Base-by-base conservation (phyloP, 2,329 filamentous ascomycete genomes). In the Pseudonectria foliicola region DNA sequence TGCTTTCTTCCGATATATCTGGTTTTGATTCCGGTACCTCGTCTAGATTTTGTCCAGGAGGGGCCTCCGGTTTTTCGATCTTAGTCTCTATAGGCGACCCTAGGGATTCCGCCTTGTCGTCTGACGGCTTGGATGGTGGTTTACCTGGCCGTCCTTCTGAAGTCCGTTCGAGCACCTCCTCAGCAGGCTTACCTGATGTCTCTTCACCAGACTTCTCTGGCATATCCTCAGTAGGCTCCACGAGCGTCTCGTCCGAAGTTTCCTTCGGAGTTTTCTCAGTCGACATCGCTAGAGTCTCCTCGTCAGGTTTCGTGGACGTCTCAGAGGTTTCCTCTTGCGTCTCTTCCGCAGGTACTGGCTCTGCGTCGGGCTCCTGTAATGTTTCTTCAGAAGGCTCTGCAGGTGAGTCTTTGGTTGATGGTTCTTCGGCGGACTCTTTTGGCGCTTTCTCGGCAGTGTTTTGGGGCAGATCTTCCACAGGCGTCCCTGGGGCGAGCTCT, bases 21-120 rank as follows among this genome's bases (percentile, higher is more conserved):
- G 34, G 8, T 11, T 33, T 31, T 7, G 29, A 25, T 11, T 34
- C 25, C 11, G 24, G 7, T 8, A n/a, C n/a, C n/a, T n/a, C n/a
- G n/a, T n/a, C n/a, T n/a, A n/a, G n/a, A n/a, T n/a, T n/a, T n/a
- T n/a, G n/a, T n/a, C n/a, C n/a, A n/a, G n/a, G n/a, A n/a, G n/a
- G n/a, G n/a, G n/a, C n/a, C n/a, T n/a, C n/a, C n/a, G n/a, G n/a
- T n/a, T n/a, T n/a, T n/a, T n/a, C n/a, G n/a, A n/a, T n/a, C n/a
- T n/a, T n/a, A n/a, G n/a, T n/a, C n/a, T n/a, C n/a, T n/a, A n/a
- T n/a, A n/a, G n/a, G n/a, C n/a, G n/a, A n/a, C n/a, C n/a, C n/a
- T n/a, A n/a, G n/a, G n/a, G 34, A 8, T n/a, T 7, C 12, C 10
- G 37, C 31, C 31, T 34, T 31, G 29, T 40, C 43, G 33, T 37